Conservation (phyloP, 805 yeast genomes). For the Lipomyces chichibuensis region DNA sequence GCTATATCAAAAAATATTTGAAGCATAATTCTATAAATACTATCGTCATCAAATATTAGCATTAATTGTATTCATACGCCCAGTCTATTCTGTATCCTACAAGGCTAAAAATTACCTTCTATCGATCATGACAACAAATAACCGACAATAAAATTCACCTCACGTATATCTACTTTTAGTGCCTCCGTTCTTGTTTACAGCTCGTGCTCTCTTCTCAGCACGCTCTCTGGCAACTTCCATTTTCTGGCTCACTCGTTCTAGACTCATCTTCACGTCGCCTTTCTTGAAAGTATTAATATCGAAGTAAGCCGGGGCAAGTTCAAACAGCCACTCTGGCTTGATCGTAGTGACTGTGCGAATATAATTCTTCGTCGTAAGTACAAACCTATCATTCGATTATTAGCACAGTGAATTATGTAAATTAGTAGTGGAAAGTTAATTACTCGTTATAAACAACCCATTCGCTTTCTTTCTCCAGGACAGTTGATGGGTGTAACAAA, state of each 20-base stretch:
- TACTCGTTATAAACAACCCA: slow-evolving; percentile 91
- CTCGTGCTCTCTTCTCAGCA: slow-evolving; percentile 25
- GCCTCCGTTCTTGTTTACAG: slow-evolving; percentile 11
- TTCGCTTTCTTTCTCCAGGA: slow-evolving; percentile 82
- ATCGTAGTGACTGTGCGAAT: slow-evolving; percentile 91
- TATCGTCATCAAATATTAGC: neutral
- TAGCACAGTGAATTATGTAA: neutral
- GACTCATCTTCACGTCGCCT: slow-evolving; percentile 72
- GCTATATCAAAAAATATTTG: too few species aligned
- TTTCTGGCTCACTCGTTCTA: slow-evolving; percentile 61
- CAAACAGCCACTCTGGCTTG: slow-evolving; percentile 89
- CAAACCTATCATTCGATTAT: slow-evolving; percentile 51
- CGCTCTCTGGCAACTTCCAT: slow-evolving; percentile 40
- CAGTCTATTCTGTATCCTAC: neutral
- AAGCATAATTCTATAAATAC: neutral
- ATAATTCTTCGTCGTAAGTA: slow-evolving; percentile 88
- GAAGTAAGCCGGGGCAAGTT: slow-evolving; percentile 74
- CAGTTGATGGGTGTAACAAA: slow-evolving; percentile 89
- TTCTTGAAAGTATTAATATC: slow-evolving; percentile 63
- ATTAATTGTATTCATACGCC: neutral
- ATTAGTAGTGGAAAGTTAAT: neutral
- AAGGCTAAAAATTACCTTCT: neutral
- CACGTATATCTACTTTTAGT: neutral
- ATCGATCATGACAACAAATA: neutral
- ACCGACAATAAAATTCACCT: neutral